Percentiles rank a stretch among this genome's conserved stretches.
These are phyloP conservation scores for Psilocybe sp. DNA, from an alignment of 768 basidiomycete genomes.

Conservation along the genomic window DNA sequence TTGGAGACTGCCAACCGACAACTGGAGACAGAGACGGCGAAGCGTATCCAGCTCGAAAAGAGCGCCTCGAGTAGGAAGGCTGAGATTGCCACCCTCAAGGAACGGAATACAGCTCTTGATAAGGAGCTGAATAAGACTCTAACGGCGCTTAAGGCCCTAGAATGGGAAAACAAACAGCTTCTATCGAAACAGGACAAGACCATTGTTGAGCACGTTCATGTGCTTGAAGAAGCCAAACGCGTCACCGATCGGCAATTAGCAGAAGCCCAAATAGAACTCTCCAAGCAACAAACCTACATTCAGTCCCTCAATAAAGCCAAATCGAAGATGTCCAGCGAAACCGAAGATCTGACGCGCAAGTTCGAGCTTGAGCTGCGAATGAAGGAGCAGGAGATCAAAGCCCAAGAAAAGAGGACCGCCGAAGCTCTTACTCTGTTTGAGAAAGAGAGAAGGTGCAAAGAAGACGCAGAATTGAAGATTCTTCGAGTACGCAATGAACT, in stretches of 20 bases:
- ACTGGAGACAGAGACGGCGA: constrained; percentile 69
- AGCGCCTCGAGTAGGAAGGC: constrained; percentile 56
- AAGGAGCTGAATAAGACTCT: constrained; percentile 78
- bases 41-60: constrained; percentile 76
- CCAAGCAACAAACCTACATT: constrained; percentile 71
- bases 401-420: constrained; percentile 58
- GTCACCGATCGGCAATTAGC: constrained; percentile 89
- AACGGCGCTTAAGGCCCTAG: constrained; percentile 75
- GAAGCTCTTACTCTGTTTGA: constrained; percentile 61
- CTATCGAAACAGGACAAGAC: constrained; percentile 92
- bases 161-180: constrained; percentile 85
- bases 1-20: constrained; percentile 69
- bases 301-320: constrained; percentile 87
- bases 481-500: constrained; percentile 63
- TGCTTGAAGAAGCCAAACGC: constrained; percentile 92
- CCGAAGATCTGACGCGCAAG: constrained; percentile 77
- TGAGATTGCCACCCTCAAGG: constrained; percentile 67
- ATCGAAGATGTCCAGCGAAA: constrained; percentile 67
- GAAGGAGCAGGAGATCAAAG: constrained; percentile 64
- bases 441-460: constrained; percentile 62
- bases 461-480: constrained; percentile 61
- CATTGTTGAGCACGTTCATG: constrained; percentile 97
- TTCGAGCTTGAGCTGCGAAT: constrained; percentile 67
- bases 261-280: constrained; percentile 76
- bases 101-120: constrained; percentile 69